These are phyloP conservation scores for Prunus mira DNA, from an alignment of 306 rosid species.

Conservation along the genomic window DNA sequence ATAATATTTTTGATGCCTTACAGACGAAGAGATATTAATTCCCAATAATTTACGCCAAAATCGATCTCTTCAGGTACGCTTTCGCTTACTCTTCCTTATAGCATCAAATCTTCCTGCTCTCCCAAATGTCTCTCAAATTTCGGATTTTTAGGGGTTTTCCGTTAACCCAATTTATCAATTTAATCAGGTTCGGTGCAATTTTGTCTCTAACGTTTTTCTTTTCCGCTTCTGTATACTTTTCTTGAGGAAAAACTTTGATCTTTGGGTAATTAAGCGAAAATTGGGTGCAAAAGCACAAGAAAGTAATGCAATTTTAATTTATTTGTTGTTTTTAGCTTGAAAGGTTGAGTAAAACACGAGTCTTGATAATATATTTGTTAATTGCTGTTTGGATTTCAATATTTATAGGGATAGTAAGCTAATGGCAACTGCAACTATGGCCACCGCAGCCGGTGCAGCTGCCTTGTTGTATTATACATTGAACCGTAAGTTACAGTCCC, in stretches of 20 bases:
- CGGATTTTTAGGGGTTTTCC: conserved; percentile 43
- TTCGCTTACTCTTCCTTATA: not conserved
- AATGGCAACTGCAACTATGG: conserved; percentile 99
- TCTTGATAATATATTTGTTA: conserved; percentile 5
- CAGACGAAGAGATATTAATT: conserved; percentile 8
- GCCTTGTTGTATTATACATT: conserved; percentile 85
- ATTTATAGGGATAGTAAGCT: conserved; percentile 40
- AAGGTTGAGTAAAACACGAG: not conserved
- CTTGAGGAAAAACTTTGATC: not conserved
- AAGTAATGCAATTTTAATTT: not conserved
- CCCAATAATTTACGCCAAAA: not conserved
- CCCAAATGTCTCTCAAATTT: conserved; percentile 2
- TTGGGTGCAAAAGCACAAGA: not conserved
- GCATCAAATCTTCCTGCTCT: too few species aligned
- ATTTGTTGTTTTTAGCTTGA: not conserved
- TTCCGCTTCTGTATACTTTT: not conserved
- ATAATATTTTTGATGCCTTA: conserved; percentile 20
- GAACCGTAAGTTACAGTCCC: conserved; percentile 58
- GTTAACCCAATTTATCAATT: conserved; percentile 20
- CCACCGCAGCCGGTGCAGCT: conserved; percentile 98
- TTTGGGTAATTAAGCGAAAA: not conserved
- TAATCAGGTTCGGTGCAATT: conserved; percentile 22
- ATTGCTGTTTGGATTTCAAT: not conserved
- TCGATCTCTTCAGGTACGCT: conserved; percentile 37
- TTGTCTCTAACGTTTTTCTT: not conserved